Percentiles rank a stretch among this genome's conserved stretches.
Evolutionary conservation across 495 filamentous ascomycete genomes (phyloP).

Genomic region (Talaromyces trachyspermus): DNA sequence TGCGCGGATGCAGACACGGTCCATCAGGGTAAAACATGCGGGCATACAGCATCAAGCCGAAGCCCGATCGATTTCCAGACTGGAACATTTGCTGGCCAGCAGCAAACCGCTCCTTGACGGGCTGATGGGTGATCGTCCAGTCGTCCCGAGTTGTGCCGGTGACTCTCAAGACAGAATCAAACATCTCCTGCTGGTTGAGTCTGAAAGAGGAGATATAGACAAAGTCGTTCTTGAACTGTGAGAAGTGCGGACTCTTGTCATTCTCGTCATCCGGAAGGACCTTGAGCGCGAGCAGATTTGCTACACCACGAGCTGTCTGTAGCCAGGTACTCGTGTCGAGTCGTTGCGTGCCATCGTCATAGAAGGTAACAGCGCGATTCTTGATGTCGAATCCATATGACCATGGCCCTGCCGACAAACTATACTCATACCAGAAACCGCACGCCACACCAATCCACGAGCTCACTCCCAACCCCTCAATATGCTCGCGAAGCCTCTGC

Average conservation of each 20-base stretch:
- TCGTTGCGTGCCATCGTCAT: slow-evolving; percentile 39
- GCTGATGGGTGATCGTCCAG: slow-evolving; percentile 48
- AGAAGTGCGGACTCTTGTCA: slow-evolving; percentile 20
- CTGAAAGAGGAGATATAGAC: slow-evolving; percentile 40
- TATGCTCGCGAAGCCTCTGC: slow-evolving; percentile 14
- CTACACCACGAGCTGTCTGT: slow-evolving; percentile 39
- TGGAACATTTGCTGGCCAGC: slow-evolving; percentile 31
- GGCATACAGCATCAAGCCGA: slow-evolving; percentile 46
- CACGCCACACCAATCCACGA: slow-evolving; percentile 43
- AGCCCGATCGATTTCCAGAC: slow-evolving; percentile 35
- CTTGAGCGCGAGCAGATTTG: slow-evolving; percentile 33
- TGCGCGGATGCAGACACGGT: slow-evolving; percentile 16
- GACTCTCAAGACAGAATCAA: slow-evolving; percentile 45
- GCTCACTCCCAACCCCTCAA: slow-evolving; percentile 37
- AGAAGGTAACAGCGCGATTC: slow-evolving; percentile 31
- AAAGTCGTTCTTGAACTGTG: slow-evolving; percentile 30
- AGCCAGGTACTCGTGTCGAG: slow-evolving; percentile 35
- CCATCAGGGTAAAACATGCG: slow-evolving; percentile 44
- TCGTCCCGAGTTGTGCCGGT: slow-evolving; percentile 43
- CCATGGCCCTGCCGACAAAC: slow-evolving; percentile 25
- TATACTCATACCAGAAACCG: slow-evolving; percentile 51
- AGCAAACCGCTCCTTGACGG: slow-evolving; percentile 32
- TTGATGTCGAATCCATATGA: slow-evolving; percentile 42
- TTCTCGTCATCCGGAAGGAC: slow-evolving; percentile 41
- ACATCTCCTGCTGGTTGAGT: slow-evolving; percentile 46